Conservation (phyloP, 495 filamentous ascomycete species). For the Aspergillus affinis region DNA sequence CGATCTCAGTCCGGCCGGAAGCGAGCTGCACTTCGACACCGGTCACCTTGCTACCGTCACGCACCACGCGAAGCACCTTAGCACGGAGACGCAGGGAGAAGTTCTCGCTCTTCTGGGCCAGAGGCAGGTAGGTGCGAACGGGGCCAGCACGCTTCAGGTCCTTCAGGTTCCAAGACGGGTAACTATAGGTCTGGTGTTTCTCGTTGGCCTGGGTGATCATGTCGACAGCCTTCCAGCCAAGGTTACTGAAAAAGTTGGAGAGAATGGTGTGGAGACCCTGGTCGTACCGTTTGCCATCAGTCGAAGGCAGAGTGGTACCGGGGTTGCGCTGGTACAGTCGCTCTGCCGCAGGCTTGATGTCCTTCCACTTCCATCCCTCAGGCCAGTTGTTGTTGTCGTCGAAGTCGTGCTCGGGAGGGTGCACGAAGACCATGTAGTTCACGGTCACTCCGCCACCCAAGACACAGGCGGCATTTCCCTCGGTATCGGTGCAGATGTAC, state of each 20-base stretch:
- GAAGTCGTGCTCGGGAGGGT: conserved; percentile 62
- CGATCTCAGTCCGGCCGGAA: conserved; percentile 57
- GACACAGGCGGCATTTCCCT: conserved; percentile 69
- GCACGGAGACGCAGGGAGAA: conserved; percentile 68
- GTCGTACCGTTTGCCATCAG: conserved; percentile 67
- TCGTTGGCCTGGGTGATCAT: conserved; percentile 58
- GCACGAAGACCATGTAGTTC: conserved; percentile 59
- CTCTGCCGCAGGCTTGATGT: conserved; percentile 56
- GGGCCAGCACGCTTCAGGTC: conserved; percentile 69
- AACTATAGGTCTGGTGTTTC: conserved; percentile 67
- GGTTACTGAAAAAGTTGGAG: conserved; percentile 48
- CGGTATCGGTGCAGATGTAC: conserved; percentile 61
- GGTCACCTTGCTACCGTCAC: conserved; percentile 58
- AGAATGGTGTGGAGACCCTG: conserved; percentile 65
- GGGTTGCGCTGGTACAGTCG: conserved; percentile 69
- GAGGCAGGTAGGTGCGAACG: conserved; percentile 70
- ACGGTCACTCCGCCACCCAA: conserved; percentile 70
- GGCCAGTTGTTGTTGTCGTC: conserved; percentile 73
- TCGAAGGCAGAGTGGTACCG: conserved; percentile 64
- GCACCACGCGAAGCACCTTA: conserved; percentile 63
- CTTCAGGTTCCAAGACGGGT: conserved; percentile 69
- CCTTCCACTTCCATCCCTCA: conserved; percentile 64
- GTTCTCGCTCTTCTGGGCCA: conserved; percentile 58
- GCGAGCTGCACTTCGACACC: conserved; percentile 67
- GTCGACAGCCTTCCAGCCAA: conserved; percentile 62